Base-by-base conservation (phyloP, 1,284 basidiomycete species). In the Cryptococcus sp. region DNA sequence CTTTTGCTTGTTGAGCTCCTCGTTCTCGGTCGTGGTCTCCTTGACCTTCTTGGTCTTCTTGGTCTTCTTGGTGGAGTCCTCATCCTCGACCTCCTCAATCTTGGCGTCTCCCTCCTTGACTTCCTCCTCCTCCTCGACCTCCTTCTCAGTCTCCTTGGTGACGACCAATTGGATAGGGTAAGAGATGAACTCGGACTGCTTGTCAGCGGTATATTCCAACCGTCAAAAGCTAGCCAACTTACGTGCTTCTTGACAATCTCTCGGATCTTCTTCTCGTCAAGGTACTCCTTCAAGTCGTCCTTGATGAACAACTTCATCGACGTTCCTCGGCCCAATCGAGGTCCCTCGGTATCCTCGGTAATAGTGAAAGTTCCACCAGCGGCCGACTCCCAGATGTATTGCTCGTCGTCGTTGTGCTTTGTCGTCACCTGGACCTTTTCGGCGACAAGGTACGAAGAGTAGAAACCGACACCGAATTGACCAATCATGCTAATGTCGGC, bases 1-100 rank as follows among this genome's bases (percentile, higher is more conserved):
- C 80, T 98, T 98, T 64, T 93, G 97, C 85, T 97, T 97, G 87
- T 98, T 98, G 71, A 99, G 87, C 79, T 97, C 95, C 79, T 98
- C 92, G 76, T 94, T 87, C 71, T 88, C 82, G 58, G 82, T 83
- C 66, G 85, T 83, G 69, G 78, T 81, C 80, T 92, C 88, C 82
- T 92, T 94, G 80, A 97, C 79, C 80, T 86, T 98, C 82, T 94
- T 95, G 58, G 80, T 94, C 84, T 97, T 97, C 83, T 97, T 91
- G 64, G 84, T 82, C 73, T 87, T 84, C 60, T 68, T 69, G 52
- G 52, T 50, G 25, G 59, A 52, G 50, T 85, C 83, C 51, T 82
- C 91, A 52, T 84, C 82, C 53, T 93, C 92, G 60, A 83, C 83
- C 71, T 85, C 84, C 75, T 84, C 83, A 58, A 83, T 80, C 78